Base-by-base conservation (phyloP, 1,139 yeast species). In the Lizanozyma gosingica region DNA sequence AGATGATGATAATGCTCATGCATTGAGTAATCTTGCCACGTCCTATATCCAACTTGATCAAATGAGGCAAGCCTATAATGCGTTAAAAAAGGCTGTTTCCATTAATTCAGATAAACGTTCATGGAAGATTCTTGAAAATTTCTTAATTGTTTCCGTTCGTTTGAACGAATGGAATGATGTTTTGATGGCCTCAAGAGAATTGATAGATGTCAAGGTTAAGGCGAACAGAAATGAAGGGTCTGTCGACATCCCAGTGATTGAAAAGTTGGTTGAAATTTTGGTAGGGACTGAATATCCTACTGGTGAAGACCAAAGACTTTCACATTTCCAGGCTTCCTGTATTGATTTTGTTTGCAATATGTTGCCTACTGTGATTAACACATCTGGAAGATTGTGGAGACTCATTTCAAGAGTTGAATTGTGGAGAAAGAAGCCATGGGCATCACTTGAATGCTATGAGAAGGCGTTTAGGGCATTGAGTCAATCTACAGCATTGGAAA, bases 11-110 rank as follows among this genome's bases (percentile, higher is more conserved):
- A 88, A 81, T 53, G 73, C 94, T 0, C 80, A 80, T 55, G 80
- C 95, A 1, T 94, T 98, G 98, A 82, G 95, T n/a, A 94, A 92
- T 56, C 70, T 94, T 50, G 90, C 95, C 3, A 80, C 94, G 15
- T 80, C 97, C 0, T 70, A 86, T 41, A 63, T 88, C 37, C 75
- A 77, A 46, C 57, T 75, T 38, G 81, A 76, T 40, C 84, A 84
- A 57, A 61, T 75, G 18, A 73, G 76, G 45, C 94, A 87, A 47
- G 95, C 97, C 0, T 83, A 85, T 51, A 80, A 76, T 50, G 95
- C 97, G 0, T 66, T 88, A 47, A 80, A 83, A 53, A 78, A 78
- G 46, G 96, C 97, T 0, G 71, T 84, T 17, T 65, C 82, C 44
- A 70, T 72, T 17, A 83, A 87, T 17, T 80, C 80, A 37, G 81